Percentiles rank a stretch among this genome's conserved stretches.
Conservation (phyloP, 306 rosid genomes). For the Corylus heterophylla region DNA sequence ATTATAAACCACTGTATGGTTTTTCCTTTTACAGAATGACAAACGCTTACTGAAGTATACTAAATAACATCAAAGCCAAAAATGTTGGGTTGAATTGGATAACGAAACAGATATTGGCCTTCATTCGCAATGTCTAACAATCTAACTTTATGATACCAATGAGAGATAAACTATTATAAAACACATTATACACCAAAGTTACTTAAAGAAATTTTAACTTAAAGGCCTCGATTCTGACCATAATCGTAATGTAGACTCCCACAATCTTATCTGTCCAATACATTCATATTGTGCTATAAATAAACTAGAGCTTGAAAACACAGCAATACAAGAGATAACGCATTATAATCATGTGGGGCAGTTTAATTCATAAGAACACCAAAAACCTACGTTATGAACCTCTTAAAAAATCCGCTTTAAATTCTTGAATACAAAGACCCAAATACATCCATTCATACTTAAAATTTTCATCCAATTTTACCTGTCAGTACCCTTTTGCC, state of each 20-base stretch:
- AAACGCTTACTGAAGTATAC: neutral
- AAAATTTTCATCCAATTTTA: conserved; percentile 13
- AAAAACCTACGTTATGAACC: neutral
- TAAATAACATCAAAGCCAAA: neutral
- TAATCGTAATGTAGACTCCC: conserved; percentile 2
- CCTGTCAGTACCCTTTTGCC: conserved; percentile 52
- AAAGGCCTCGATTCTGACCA: neutral
- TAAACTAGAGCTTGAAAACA: conserved; percentile 21
- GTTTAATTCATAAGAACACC: neutral
- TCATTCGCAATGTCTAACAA: neutral
- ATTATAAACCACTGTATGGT: neutral
- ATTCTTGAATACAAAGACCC: conserved; percentile 7
- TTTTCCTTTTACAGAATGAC: neutral
- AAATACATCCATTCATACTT: conserved; percentile 15
- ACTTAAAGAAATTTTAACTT: conserved; percentile 4
- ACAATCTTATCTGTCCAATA: conserved; percentile 14
- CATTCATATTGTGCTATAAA: conserved; percentile 8
- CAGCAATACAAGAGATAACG: neutral
- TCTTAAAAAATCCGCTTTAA: neutral
- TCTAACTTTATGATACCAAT: neutral
- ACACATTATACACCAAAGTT: neutral
- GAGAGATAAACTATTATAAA: neutral
- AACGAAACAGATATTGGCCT: neutral
- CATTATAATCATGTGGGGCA: neutral
- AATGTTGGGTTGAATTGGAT: neutral